Percentiles rank a stretch among this genome's conserved stretches.
phyloP scores from a whole-genome alignment of 768 basidiomycete genomes.

The Mycena indigotica region DNA sequence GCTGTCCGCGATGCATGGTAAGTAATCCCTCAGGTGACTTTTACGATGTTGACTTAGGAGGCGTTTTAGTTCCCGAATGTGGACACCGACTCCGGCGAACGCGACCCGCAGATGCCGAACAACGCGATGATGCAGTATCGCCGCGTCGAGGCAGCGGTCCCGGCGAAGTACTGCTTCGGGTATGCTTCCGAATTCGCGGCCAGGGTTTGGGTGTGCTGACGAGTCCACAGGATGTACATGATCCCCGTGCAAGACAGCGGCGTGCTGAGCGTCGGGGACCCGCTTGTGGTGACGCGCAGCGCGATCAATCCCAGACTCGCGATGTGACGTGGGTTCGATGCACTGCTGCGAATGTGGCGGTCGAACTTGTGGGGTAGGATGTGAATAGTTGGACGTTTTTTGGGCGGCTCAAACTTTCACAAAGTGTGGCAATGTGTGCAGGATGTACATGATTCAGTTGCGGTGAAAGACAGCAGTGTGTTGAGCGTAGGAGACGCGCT shows the following conservation, averaged over 20 bases:
- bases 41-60: background rate
- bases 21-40: background rate
- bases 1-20: slow-evolving; percentile 23
- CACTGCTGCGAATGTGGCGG: too few species aligned
- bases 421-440: too few species aligned
- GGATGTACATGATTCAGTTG: slow-evolving; percentile 25
- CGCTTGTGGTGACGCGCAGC: slow-evolving; percentile 14
- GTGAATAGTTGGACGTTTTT: too few species aligned
- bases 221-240: slow-evolving; percentile 21
- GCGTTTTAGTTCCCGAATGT: slow-evolving; percentile 19
- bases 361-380: too few species aligned
- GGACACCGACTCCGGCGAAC: slow-evolving; percentile 17
- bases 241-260: slow-evolving; percentile 15
- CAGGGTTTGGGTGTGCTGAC: background rate
- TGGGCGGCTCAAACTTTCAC: too few species aligned
- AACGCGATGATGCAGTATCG: slow-evolving; percentile 26
- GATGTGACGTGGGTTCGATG: too few species aligned
- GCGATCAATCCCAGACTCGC: background rate
- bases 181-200: background rate
- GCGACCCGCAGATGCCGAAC: slow-evolving; percentile 21
- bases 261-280: slow-evolving; percentile 17
- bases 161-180: slow-evolving; percentile 22
- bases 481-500: slow-evolving; percentile 18
- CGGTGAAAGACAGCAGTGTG: slow-evolving; percentile 10
- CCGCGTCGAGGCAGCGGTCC: slow-evolving; percentile 10